Percentiles rank a stretch among this genome's conserved stretches.
Evolutionary conservation across 352 stramenopile species (phyloP).

Genomic region (Peronosclerospora sorghi): DNA sequence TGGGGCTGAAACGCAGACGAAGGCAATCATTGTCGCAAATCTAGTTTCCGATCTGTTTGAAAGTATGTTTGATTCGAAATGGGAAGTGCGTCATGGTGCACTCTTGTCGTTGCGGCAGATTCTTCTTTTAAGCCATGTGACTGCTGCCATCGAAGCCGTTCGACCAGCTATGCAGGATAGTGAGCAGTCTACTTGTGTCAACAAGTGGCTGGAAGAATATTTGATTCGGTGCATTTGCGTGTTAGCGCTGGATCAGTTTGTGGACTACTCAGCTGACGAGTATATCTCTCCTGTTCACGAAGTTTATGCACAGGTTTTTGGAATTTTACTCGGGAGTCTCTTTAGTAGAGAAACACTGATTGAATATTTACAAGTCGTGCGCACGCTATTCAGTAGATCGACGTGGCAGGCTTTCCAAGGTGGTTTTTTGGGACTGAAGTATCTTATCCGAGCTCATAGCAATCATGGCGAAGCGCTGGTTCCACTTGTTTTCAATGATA

Average conservation of each 20-base stretch:
- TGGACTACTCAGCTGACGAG: conserved; percentile 88
- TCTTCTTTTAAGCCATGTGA: conserved; percentile 58
- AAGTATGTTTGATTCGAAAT: conserved; percentile 89
- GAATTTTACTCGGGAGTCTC: conserved; percentile 72
- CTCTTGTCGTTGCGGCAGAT: conserved; percentile 82
- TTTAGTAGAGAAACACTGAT: conserved; percentile 32
- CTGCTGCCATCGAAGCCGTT: conserved; percentile 20
- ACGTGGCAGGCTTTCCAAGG: conserved; percentile 88
- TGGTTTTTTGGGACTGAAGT: conserved; percentile 84
- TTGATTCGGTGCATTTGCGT: conserved; percentile 87
- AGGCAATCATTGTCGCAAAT: conserved; percentile 21
- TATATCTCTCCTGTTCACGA: conserved; percentile 86
- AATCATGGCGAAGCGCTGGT: conserved; percentile 30
- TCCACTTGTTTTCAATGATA: conserved; percentile 40
- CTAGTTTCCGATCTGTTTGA: conserved; percentile 88
- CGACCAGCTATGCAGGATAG: neutral
- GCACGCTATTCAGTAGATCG: conserved; percentile 38
- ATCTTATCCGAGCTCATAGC: conserved; percentile 57
- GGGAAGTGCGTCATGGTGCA: conserved; percentile 88
- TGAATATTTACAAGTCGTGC: conserved; percentile 56
- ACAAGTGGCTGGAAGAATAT: conserved; percentile 88
- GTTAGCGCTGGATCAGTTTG: conserved; percentile 89
- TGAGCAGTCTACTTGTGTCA: conserved; percentile 24
- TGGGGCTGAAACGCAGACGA: conserved; percentile 4
- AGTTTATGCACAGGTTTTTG: conserved; percentile 87